These are phyloP conservation scores for Aeminium ludgeri DNA, from an alignment of 495 filamentous ascomycete genomes.

Conservation along the genomic window DNA sequence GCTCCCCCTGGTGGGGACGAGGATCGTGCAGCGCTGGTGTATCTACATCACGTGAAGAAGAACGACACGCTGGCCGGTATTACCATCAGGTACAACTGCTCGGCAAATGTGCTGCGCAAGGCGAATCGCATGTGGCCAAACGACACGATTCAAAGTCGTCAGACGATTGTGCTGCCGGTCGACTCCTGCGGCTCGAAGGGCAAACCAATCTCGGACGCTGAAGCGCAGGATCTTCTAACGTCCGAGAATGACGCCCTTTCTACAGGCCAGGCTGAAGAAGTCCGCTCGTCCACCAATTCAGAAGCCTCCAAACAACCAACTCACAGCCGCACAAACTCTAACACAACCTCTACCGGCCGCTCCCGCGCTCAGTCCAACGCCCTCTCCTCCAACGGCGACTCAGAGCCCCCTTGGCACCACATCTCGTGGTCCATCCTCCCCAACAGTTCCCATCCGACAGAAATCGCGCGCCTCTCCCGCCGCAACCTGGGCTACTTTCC, in stretches of 20 bases:
- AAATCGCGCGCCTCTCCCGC: constrained; percentile 73
- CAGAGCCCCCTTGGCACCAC: constrained; percentile 53
- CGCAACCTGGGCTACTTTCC: constrained; percentile 82
- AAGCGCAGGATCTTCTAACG: constrained; percentile 14
- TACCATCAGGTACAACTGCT: constrained; percentile 74
- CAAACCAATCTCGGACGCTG: constrained; percentile 27
- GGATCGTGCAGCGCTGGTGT: constrained; percentile 62
- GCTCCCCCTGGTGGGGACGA: constrained; percentile 27
- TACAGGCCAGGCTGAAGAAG: constrained; percentile 10
- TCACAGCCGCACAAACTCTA: constrained; percentile 24
- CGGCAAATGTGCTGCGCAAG: constrained; percentile 59
- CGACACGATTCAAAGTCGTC: constrained; percentile 70
- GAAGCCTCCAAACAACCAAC: constrained; percentile 6
- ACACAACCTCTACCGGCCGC: constrained; percentile 5
- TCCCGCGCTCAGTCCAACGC: not conserved
- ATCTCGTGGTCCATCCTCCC: constrained; percentile 74
- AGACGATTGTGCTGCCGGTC: constrained; percentile 68
- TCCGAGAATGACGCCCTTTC: constrained; percentile 7
- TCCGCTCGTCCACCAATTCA: constrained; percentile 14
- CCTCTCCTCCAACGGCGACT: constrained; percentile 15
- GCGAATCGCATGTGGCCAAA: constrained; percentile 90
- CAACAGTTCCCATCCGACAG: constrained; percentile 47
- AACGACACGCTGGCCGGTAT: constrained; percentile 80
- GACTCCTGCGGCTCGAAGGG: constrained; percentile 81
- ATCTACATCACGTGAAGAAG: constrained; percentile 70